Evolutionary conservation across 225 moss, liverwort and hornwort species (phyloP), one percentile per base, ranked within the genome.

Genomic region (Marchantia polymorpha): DNA sequence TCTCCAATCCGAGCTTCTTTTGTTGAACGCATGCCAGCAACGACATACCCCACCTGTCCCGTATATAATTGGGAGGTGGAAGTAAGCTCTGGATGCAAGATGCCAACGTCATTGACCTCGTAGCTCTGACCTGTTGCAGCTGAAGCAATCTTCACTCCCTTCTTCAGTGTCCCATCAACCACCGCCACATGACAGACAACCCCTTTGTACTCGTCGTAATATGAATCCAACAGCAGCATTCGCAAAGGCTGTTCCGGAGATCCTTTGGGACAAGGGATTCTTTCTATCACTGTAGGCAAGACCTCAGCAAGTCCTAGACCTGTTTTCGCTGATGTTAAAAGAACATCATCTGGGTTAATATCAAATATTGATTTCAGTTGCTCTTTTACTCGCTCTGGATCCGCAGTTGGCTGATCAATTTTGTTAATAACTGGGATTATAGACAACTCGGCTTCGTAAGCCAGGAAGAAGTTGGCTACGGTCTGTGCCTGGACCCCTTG

Each of bases 401-500:
- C 94, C 58, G 96, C 96, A 83, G 90, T 92, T 3, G 89, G 89
- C 73, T 94, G 94, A 47, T 97, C 96, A 31, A 97, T 94, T 77
- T 97, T 97, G 79, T 97, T 97, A 63, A 97, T 93, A 23, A 97
- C 90, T 16, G 96, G 96, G 59, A 97, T 93, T 63, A 97, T 94
- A 10, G 91, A 85, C 2, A 97, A 88, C 70, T 97, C 93, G 25
- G 96, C 85, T 77, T 97, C 96, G 53, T 93, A 94, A 39, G 96
- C 96, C 64, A 97, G 52, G 64, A 89, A 97, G 74, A 97, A 94
- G 66, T 97, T 97, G 16, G 96, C 96, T 10, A 97, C 94, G 8
- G 96, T 97, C 79, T 97, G 96, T 7, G 96, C 96, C 86, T 97
- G 94, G 65, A 97, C 92, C 6, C 96, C 96, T 83, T 97, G 96